phyloP scores from a whole-genome alignment of 805 yeast genomes.

The Barnettozyma populi region DNA sequence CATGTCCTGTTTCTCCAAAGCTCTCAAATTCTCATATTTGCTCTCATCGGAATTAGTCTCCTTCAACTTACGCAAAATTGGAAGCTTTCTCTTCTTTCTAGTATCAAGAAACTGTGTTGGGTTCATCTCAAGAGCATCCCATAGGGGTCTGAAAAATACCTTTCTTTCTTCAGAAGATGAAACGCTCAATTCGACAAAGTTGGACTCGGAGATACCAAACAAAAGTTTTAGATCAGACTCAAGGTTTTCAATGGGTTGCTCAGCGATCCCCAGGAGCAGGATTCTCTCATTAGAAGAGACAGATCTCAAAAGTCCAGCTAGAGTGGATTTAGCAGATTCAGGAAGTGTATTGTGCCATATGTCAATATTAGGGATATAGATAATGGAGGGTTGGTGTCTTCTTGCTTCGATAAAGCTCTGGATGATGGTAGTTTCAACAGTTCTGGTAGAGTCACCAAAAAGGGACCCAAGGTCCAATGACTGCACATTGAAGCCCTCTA shows the following conservation, averaged over 20 bases:
- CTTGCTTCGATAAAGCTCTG: conserved; percentile 84
- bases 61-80: conserved; percentile 36
- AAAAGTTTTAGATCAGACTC: conserved; percentile 43
- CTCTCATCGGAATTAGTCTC: conserved; percentile 30
- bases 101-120: conserved; percentile 73
- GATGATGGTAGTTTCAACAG: conserved; percentile 79
- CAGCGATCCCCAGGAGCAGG: conserved; percentile 70
- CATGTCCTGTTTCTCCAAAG: conserved; percentile 57
- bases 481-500: conserved; percentile 90
- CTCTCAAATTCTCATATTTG: conserved; percentile 36
- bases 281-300: conserved; percentile 69
- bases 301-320: conserved; percentile 62
- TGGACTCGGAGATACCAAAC: conserved; percentile 53
- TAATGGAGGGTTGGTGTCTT: conserved; percentile 82
- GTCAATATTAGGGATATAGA: conserved; percentile 78
- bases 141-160: conserved; percentile 51
- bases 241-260: conserved; percentile 33
- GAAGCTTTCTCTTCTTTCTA: conserved; percentile 29
- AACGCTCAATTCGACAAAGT: conserved; percentile 37
- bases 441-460: conserved; percentile 69
- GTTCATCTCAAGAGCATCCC: conserved; percentile 51
- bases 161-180: conserved; percentile 45
- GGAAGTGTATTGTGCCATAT: conserved; percentile 68
- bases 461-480: conserved; percentile 74
- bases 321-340: conserved; percentile 63